phyloP scores from a whole-genome alignment of 345 rosid genomes.

The Gossypium herbaceum region DNA sequence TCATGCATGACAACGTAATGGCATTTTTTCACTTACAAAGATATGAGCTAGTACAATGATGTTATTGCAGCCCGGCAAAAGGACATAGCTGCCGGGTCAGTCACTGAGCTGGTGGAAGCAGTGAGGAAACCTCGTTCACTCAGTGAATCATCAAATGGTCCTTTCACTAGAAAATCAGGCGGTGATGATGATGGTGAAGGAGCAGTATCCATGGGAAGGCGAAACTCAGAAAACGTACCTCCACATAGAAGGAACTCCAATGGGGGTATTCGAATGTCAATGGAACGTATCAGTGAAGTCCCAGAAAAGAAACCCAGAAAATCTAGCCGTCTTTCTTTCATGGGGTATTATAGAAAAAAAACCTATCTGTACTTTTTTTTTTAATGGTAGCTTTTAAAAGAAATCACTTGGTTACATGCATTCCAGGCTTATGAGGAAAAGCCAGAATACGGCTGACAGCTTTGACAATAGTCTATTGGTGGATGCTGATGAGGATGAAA shows the following conservation, averaged over 20 bases:
- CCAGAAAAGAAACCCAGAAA: slow-evolving; percentile 66
- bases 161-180: slow-evolving; percentile 50
- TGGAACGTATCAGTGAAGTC: slow-evolving; percentile 70
- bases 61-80: slow-evolving; percentile 70
- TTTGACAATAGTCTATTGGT: slow-evolving; percentile 34
- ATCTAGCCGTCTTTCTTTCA: slow-evolving; percentile 71
- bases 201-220: slow-evolving; percentile 37
- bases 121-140: slow-evolving; percentile 78
- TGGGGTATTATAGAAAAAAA: slow-evolving; percentile 43
- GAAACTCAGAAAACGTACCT: slow-evolving; percentile 56
- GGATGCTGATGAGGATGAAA: slow-evolving; percentile 43
- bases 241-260: slow-evolving; percentile 43
- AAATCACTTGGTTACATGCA: background rate
- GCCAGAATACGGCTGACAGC: slow-evolving; percentile 37
- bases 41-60: background rate
- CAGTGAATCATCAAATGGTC: slow-evolving; percentile 63
- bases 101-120: slow-evolving; percentile 80
- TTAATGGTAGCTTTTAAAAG: background rate
- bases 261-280: slow-evolving; percentile 43
- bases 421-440: slow-evolving; percentile 52
- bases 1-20: background rate
- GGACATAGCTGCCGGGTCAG: slow-evolving; percentile 65
- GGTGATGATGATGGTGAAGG: slow-evolving; percentile 37
- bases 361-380: background rate
- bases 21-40: background rate